Percentiles rank a stretch among this genome's conserved stretches.
phyloP scores from a whole-genome alignment of 768 basidiomycete genomes.

The Solioccasus polychromus region DNA sequence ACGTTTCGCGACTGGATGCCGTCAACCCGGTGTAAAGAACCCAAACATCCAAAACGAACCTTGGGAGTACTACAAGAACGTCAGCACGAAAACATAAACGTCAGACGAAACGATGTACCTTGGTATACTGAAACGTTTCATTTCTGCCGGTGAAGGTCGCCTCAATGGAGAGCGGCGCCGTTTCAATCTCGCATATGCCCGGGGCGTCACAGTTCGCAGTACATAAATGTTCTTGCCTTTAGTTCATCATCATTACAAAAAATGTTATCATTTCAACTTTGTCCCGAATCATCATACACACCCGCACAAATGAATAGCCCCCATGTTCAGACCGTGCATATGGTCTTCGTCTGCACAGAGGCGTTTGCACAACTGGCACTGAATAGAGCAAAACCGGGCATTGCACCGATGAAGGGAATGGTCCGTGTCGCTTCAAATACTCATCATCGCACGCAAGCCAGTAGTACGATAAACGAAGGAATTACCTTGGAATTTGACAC shows the following conservation, averaged over 20 bases:
- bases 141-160: too few species aligned
- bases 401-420: conserved; percentile 52
- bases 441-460: neutral
- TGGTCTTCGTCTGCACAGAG: conserved; percentile 48
- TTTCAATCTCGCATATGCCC: too few species aligned
- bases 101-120: too few species aligned
- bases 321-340: conserved; percentile 46
- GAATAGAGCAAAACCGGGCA: conserved; percentile 48
- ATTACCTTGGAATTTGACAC: conserved; percentile 43
- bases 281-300: conserved; percentile 18
- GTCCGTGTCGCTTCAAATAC: conserved; percentile 36
- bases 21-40: neutral
- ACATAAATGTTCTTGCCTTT: too few species aligned
- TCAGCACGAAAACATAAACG: too few species aligned
- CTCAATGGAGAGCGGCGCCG: too few species aligned
- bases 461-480: neutral
- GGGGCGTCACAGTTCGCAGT: too few species aligned
- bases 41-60: conserved; percentile 29
- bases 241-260: too few species aligned
- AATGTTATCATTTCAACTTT: neutral
- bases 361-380: conserved; percentile 56
- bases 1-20: conserved; percentile 44
- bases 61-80: conserved; percentile 50
- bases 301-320: conserved; percentile 56
- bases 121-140: too few species aligned